Percentiles rank a stretch among this genome's conserved stretches.
These are phyloP conservation scores for Phytopythium montanum DNA, from an alignment of 352 stramenopile species.

Conservation along the genomic window DNA sequence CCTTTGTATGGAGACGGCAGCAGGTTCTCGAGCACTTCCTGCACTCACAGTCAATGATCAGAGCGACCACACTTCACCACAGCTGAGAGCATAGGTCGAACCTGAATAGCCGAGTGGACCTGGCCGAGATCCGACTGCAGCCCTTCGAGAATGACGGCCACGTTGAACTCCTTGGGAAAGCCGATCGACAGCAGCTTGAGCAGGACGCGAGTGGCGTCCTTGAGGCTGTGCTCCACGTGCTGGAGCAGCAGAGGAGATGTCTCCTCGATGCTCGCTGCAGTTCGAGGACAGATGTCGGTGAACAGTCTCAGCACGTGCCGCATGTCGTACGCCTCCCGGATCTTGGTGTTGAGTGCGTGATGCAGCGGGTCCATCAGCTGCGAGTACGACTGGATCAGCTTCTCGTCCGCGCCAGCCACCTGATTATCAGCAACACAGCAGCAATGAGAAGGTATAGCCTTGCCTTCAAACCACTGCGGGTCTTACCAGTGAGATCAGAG, in stretches of 20 bases:
- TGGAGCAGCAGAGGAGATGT: conserved; percentile 69
- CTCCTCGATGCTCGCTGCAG: conserved; percentile 71
- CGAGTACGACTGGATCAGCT: conserved; percentile 51
- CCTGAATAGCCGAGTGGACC: conserved; percentile 78
- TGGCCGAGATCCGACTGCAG: conserved; percentile 65
- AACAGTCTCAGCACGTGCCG: conserved; percentile 71
- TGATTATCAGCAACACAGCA: conserved; percentile 9
- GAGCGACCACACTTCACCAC: not conserved
- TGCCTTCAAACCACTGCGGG: not conserved
- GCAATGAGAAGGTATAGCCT: conserved; percentile 4
- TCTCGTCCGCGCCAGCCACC: conserved; percentile 48
- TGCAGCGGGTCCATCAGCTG: conserved; percentile 61
- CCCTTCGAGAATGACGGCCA: conserved; percentile 77
- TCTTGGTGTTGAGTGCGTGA: conserved; percentile 58
- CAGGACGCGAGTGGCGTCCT: conserved; percentile 64
- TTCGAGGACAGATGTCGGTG: conserved; percentile 63
- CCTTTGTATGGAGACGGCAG: conserved; percentile 70
- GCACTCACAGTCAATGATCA: not conserved
- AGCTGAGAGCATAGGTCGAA: conserved; percentile 7
- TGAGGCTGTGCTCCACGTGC: conserved; percentile 75
- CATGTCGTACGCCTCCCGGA: conserved; percentile 74
- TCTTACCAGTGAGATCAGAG: conserved; percentile 51
- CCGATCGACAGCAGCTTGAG: conserved; percentile 78
- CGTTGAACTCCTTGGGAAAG: conserved; percentile 82
- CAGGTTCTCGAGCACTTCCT: conserved; percentile 82